Conservation (phyloP, 305 asterid genomes). For the Petunia hybrid region DNA sequence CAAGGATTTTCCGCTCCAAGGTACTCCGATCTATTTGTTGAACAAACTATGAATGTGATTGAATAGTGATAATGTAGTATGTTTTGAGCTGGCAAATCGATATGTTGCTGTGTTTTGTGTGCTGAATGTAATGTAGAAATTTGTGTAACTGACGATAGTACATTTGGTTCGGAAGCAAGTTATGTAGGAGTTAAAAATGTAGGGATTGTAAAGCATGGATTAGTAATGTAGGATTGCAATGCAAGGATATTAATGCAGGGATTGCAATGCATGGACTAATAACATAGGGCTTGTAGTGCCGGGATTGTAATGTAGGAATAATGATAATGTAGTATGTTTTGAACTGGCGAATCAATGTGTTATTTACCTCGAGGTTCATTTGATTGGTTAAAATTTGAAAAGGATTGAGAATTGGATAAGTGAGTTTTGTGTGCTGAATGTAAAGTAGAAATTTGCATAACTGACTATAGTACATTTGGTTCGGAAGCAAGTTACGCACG, state of each 20-base stretch:
- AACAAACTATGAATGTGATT: no score
- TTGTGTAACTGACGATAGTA: not conserved
- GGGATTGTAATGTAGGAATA: no score
- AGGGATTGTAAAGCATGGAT: no score
- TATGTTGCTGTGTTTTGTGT: not conserved
- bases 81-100: not conserved
- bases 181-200: no score
- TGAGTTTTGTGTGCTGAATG: not conserved
- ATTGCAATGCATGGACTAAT: no score
- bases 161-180: no score
- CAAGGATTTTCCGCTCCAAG: conserved; percentile 88
- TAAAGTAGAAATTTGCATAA: not conserved
- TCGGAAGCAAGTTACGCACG: not conserved
- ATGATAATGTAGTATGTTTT: no score
- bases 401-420: not conserved
- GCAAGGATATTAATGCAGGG: no score
- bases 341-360: no score
- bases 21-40: conserved; percentile 45
- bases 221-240: no score
- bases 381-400: not conserved
- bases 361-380: conserved; percentile 4
- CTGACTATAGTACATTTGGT: conserved; percentile 12
- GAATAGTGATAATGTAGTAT: not conserved
- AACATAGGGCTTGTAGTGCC: no score
- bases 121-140: not conserved